phyloP scores from a whole-genome alignment of 2,329 filamentous ascomycete species.

The Neopestalotiopsis rosae region DNA sequence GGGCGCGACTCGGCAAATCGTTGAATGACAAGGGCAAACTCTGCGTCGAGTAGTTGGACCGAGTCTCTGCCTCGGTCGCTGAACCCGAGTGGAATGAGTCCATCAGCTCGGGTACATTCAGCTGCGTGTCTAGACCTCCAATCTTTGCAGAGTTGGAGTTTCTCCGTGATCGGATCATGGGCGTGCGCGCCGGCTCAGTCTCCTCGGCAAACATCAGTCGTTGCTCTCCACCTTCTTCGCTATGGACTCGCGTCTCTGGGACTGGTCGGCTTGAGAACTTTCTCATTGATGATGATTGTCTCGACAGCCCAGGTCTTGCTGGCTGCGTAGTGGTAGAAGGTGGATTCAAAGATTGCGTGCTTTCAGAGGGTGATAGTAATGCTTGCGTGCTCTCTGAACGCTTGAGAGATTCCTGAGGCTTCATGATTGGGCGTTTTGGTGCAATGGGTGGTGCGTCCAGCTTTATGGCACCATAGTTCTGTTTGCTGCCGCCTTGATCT shows the following conservation, averaged over 20 bases:
- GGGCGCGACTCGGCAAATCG: slow-evolving; percentile 81
- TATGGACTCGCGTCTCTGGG: slow-evolving; percentile 62
- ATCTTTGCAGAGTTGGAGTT: slow-evolving; percentile 41
- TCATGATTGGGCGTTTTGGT: slow-evolving; percentile 20
- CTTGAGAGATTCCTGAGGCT: slow-evolving; percentile 22
- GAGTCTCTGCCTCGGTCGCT: slow-evolving; percentile 30
- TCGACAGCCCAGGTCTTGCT: slow-evolving; percentile 44
- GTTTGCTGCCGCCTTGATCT: slow-evolving; percentile 25
- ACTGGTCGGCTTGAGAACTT: slow-evolving; percentile 68
- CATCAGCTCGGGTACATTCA: slow-evolving; percentile 51
- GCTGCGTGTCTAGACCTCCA: slow-evolving; percentile 39
- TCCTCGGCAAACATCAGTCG: slow-evolving; percentile 70
- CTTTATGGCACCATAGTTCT: slow-evolving; percentile 33
- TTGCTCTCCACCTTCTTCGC: slow-evolving; percentile 62
- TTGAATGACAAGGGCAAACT: slow-evolving; percentile 81
- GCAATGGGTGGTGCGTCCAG: slow-evolving; percentile 22
- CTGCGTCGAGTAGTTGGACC: slow-evolving; percentile 61
- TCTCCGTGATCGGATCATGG: slow-evolving; percentile 41
- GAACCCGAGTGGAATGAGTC: slow-evolving; percentile 42
- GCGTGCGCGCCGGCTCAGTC: slow-evolving; percentile 40
- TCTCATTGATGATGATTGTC: slow-evolving; percentile 54
- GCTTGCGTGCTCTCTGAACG: slow-evolving; percentile 23
- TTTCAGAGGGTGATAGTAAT: slow-evolving; percentile 17
- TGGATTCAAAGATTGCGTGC: slow-evolving; percentile 11
- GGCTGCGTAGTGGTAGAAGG: slow-evolving; percentile 26